A percentile compares a stretch with the other conserved stretches of the same genome.
These are phyloP conservation scores for Nigrograna mackinnonii DNA, from an alignment of 2,329 filamentous ascomycete genomes.

Conservation along the genomic window DNA sequence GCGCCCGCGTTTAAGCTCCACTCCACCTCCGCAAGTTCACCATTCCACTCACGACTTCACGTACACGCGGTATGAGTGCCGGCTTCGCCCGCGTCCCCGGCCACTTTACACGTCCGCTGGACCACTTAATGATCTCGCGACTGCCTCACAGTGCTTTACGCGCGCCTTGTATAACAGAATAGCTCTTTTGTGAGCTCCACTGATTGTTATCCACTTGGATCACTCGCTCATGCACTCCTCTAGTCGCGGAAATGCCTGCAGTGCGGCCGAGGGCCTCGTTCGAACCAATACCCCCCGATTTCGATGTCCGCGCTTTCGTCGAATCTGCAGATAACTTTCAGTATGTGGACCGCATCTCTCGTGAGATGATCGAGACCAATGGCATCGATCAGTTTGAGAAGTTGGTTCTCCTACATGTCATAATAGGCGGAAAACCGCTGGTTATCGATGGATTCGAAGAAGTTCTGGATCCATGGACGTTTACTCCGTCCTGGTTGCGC, in stretches of 20 bases:
- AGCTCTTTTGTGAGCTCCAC: too few species aligned
- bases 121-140: too few species aligned
- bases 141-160: too few species aligned
- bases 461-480: slow-evolving; percentile 74
- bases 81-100: too few species aligned
- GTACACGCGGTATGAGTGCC: too few species aligned
- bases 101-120: too few species aligned
- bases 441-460: slow-evolving; percentile 89
- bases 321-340: slow-evolving; percentile 82
- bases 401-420: slow-evolving; percentile 80
- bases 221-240: too few species aligned
- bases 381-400: slow-evolving; percentile 83
- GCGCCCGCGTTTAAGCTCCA: too few species aligned
- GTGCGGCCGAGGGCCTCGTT: slow-evolving; percentile 85
- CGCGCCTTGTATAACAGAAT: too few species aligned
- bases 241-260: slow-evolving; percentile 69
- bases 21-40: too few species aligned
- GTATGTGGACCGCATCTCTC: slow-evolving; percentile 80
- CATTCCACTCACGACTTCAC: too few species aligned
- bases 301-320: slow-evolving; percentile 77
- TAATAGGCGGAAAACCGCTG: slow-evolving; percentile 82
- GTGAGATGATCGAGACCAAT: slow-evolving; percentile 75
- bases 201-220: too few species aligned
- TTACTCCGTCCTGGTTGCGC: slow-evolving; percentile 80
- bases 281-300: slow-evolving; percentile 84